Conservation (phyloP, 169 alveolate genomes). For the Plasmodium blacklocki region DNA sequence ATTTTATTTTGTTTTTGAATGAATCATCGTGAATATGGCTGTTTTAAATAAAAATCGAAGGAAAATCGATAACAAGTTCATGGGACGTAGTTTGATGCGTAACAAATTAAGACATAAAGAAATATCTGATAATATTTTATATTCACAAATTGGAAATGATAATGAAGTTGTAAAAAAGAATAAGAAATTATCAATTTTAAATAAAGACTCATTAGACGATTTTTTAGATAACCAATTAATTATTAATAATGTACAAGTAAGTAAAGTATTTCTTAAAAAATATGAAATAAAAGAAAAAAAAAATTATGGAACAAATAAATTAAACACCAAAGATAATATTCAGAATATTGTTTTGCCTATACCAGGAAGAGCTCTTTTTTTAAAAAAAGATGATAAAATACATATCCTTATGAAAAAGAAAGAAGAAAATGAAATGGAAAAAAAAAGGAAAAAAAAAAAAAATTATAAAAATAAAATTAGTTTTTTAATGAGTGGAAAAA, state of each 20-base stretch:
- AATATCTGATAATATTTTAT: conserved; percentile 40
- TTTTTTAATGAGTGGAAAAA: conserved; percentile 64
- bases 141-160: conserved; percentile 49
- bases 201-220: conserved; percentile 46
- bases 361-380: conserved; percentile 80
- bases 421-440: neutral
- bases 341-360: conserved; percentile 81
- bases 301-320: conserved; percentile 7
- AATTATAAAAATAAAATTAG: conserved; percentile 25
- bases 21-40: conserved; percentile 5
- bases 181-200: conserved; percentile 38
- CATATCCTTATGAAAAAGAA: conserved; percentile 30
- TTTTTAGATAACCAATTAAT: conserved; percentile 76
- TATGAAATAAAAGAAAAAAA: conserved; percentile 78
- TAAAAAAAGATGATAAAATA: conserved; percentile 73
- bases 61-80: conserved; percentile 25
- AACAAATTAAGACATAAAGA: conserved; percentile 51
- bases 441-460: conserved; percentile 10
- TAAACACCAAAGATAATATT: conserved; percentile 49
- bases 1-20: neutral
- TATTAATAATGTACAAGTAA: conserved; percentile 78
- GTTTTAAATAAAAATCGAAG: conserved; percentile 6
- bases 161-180: conserved; percentile 1
- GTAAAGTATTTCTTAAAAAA: conserved; percentile 72
- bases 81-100: conserved; percentile 70